Conservation (phyloP, 2,329 filamentous ascomycete species). For the Microthyrium microscopicum region DNA sequence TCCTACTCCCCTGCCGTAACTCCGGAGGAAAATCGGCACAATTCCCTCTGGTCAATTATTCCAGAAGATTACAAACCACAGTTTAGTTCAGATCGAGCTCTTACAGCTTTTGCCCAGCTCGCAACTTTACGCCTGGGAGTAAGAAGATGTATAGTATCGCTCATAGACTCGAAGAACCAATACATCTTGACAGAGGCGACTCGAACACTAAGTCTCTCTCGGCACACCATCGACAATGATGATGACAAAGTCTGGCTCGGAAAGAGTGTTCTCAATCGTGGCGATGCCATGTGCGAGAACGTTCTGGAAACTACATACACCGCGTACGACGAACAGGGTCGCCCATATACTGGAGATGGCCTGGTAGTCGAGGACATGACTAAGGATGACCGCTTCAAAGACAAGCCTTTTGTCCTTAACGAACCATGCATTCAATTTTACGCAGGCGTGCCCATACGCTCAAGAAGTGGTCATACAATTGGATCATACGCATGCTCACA, state of each 20-base stretch:
- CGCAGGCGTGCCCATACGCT: slow-evolving; percentile 18
- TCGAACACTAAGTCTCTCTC: background rate
- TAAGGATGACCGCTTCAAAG: slow-evolving; percentile 15
- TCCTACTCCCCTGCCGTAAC: no score
- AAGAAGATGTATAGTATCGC: slow-evolving; percentile 3
- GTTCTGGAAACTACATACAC: slow-evolving; percentile 12
- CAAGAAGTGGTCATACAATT: slow-evolving; percentile 13
- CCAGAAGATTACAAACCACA: slow-evolving; percentile 12
- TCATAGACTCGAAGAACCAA: background rate
- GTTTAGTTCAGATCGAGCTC: slow-evolving; percentile 15
- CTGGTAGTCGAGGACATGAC: slow-evolving; percentile 16
- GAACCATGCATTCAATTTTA: slow-evolving; percentile 18
- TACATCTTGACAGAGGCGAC: slow-evolving; percentile 3
- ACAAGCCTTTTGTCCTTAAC: slow-evolving; percentile 14
- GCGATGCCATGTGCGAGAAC: slow-evolving; percentile 17
- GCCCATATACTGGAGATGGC: slow-evolving; percentile 12
- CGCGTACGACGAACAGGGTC: slow-evolving; percentile 12
- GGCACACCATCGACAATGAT: slow-evolving; percentile 2
- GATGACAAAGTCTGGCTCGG: slow-evolving; percentile 7
- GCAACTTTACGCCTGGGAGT: slow-evolving; percentile 1
- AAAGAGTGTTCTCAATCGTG: slow-evolving; percentile 11
- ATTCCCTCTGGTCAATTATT: no score
- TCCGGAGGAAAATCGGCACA: no score
- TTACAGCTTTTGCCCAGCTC: slow-evolving; percentile 13
- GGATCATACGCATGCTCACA: slow-evolving; percentile 20